Base-by-base conservation (phyloP, 2,329 filamentous ascomycete genomes). In the Fusarium sp. region DNA sequence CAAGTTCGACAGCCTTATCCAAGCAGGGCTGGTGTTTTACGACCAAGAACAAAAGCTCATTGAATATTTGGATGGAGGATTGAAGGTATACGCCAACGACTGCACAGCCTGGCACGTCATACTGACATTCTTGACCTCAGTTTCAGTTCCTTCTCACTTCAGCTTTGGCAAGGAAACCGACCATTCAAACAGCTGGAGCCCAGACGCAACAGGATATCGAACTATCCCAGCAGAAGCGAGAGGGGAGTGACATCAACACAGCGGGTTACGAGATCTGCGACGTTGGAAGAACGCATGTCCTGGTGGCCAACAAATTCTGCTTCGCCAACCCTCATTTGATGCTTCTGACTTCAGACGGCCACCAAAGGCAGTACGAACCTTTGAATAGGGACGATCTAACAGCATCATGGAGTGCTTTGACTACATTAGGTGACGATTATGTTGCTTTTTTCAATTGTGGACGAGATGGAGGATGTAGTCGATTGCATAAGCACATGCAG, bases 401-500 rank as follows among this genome's bases (percentile, higher is more conserved):
- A 6, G 63, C 63, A 2, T 3, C 32, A 19, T 32, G 15, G 12
- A 11, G 6, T 9, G 19, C 37, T 8, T 23, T 57, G 15, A 16
- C 6, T 4, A 11, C 30, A 0, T 1, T 47, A 19, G 21, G 23
- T 2, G 9, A 42, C 3, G 47, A 32, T 0, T 42, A 57, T 6
- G 5, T 64, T 2, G 30, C 21, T 0, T 66, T 66, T 7, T 66
- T 57, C 23, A 66, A 64, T 2, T 47, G 60, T 11, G 60, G 60
- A 6, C 33, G 37, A 7, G 60, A 66, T 35, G 63, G 60, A 19
- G 63, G 63, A 4, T 66, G 63, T 1, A 64, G 63, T 32, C 23
- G 63, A 8, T 9, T 57, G 28, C 63, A 66, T 5, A 66, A 66
- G 11, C 60, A 66, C 7, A 64, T 66, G 28, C 63, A 66, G 33